A percentile compares a stretch with the other conserved stretches of the same genome.
Conservation (phyloP, 805 yeast genomes). For the Torulaspora gathmanii region DNA sequence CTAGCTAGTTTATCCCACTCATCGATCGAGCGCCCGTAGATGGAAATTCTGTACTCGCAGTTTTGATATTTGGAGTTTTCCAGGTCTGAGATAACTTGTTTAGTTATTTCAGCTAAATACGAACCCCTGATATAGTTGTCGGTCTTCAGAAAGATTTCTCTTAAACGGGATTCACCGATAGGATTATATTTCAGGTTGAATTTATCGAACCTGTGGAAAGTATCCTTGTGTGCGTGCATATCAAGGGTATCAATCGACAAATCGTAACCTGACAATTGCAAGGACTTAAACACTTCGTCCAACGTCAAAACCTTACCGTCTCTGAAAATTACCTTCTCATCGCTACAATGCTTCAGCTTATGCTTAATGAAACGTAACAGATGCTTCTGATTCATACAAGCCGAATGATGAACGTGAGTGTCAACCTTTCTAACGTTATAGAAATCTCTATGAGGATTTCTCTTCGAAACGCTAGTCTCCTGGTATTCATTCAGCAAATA, state of each 20-base stretch:
- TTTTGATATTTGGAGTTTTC: constrained; percentile 95
- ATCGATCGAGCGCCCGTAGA: constrained; percentile 81
- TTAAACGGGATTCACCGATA: constrained; percentile 92
- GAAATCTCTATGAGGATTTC: constrained; percentile 86
- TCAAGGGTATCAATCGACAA: constrained; percentile 93
- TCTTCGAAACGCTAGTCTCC: constrained; percentile 84
- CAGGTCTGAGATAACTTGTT: constrained; percentile 88
- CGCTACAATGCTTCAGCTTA: constrained; percentile 79
- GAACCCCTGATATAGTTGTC: constrained; percentile 87
- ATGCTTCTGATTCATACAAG: constrained; percentile 99
- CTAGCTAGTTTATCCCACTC: constrained; percentile 96
- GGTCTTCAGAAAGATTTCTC: constrained; percentile 94
- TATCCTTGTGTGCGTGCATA: constrained; percentile 98
- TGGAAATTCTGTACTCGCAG: constrained; percentile 93
- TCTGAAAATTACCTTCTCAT: constrained; percentile 88
- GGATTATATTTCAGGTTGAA: constrained; percentile 97
- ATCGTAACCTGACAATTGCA: constrained; percentile 89
- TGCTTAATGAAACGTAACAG: constrained; percentile 89
- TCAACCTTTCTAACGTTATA: constrained; percentile 43
- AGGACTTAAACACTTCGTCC: constrained; percentile 84
- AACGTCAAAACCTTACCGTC: constrained; percentile 85
- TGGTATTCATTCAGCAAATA: constrained; percentile 84
- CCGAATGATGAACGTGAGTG: constrained; percentile 98
- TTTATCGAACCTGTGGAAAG: constrained; percentile 96
- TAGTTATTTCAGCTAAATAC: constrained; percentile 88